A percentile compares a stretch with the other conserved stretches of the same genome.
Evolutionary conservation across 2,329 filamentous ascomycete genomes (phyloP).

Genomic region (Claviceps pazoutovae): DNA sequence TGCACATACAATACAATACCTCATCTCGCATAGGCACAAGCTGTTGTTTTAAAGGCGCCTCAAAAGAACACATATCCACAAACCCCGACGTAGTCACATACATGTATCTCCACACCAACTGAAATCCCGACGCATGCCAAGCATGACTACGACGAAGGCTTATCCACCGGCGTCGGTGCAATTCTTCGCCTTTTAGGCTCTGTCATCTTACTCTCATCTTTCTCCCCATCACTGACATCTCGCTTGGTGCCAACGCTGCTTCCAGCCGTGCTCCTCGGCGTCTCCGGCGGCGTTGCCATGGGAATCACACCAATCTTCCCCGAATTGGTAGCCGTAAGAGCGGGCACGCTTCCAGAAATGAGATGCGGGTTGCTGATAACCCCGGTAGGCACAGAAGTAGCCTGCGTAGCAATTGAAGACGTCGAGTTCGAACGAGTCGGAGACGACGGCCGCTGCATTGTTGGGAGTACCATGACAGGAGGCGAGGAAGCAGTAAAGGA

Average conservation of each 20-base stretch:
- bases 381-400: slow-evolving; percentile 31
- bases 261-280: slow-evolving; percentile 39
- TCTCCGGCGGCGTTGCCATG: slow-evolving; percentile 82
- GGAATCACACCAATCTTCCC: slow-evolving; percentile 50
- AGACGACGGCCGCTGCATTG: slow-evolving; percentile 55
- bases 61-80: not conserved
- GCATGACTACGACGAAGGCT: slow-evolving; percentile 1
- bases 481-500: slow-evolving; percentile 45
- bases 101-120: not conserved
- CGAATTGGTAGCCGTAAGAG: slow-evolving; percentile 61
- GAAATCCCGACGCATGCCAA: not conserved
- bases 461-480: slow-evolving; percentile 39
- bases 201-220: slow-evolving; percentile 28
- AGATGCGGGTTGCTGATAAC: slow-evolving; percentile 67
- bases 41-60: not conserved
- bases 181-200: slow-evolving; percentile 56
- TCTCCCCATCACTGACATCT: slow-evolving; percentile 41
- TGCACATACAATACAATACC: slow-evolving; percentile 8
- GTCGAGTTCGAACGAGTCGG: slow-evolving; percentile 76
- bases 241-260: slow-evolving; percentile 35
- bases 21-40: not conserved
- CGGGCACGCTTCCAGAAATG: slow-evolving; percentile 62
- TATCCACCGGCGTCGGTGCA: slow-evolving; percentile 47
- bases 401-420: slow-evolving; percentile 61
- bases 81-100: not conserved